Base-by-base conservation (phyloP, 805 yeast genomes). In the Candida succiphila region DNA sequence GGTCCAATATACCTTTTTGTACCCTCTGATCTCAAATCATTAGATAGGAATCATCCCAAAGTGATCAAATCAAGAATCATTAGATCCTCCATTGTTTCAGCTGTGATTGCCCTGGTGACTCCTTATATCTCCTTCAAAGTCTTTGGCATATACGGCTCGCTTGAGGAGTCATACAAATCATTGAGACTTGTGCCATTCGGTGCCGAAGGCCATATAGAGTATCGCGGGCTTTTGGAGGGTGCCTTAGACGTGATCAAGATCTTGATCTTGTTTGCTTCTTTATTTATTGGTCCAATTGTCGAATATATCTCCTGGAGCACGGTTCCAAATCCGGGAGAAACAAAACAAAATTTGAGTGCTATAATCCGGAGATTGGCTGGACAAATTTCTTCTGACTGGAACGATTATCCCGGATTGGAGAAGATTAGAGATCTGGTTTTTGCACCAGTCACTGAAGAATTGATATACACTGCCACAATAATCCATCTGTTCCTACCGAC, bases 361-460 rank as follows among this genome's bases (percentile, higher is more conserved):
- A n/a, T n/a, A n/a, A n/a, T n/a, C n/a, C n/a, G n/a, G n/a, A n/a
- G n/a, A n/a, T n/a, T n/a, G n/a, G n/a, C n/a, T n/a, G n/a, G n/a
- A n/a, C n/a, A n/a, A n/a, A n/a, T n/a, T n/a, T n/a, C n/a, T n/a
- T n/a, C n/a, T n/a, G 23, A 38, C 25, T 17, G 27, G 16, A 17
- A 34, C 28, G 36, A 40, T 17, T 29, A 32, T 15, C 35, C 37
- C 4, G 20, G 29, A 6, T 25, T 70, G 4, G 51, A 54, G 18
- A 74, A 75, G 1, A 23, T 74, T 17, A 54, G 92, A 37, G 76
- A 79, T 48, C 63, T 72, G 30, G 35, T 81, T 0, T 59, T 79
- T 26, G 95, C 87, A 0, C 95, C 95, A 4, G 30, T 78, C 2
- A 75, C 89, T 0, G 95, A 85, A 49, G 95, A 85, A 48, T 40